These are phyloP conservation scores for Thalassiosira mediterranea DNA, from an alignment of 352 stramenopile species.

Conservation along the genomic window DNA sequence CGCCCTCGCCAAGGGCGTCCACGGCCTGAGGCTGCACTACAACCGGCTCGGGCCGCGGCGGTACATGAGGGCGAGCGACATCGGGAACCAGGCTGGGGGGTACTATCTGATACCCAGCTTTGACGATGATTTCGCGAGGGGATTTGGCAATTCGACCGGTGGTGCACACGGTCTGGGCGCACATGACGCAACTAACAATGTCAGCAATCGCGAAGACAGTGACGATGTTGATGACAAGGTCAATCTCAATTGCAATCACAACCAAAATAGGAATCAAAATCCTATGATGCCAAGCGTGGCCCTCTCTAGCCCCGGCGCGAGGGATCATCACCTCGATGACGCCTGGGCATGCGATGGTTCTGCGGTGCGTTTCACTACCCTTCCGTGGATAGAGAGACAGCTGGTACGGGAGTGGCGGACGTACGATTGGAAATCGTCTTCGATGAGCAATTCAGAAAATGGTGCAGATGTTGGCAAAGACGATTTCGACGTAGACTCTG, in stretches of 20 bases:
- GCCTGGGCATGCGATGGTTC: slow-evolving; percentile 40
- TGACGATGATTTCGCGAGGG: not conserved
- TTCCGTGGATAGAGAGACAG: slow-evolving; percentile 79
- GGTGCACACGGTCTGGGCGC: too few relatives aligned
- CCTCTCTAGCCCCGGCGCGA: too few relatives aligned
- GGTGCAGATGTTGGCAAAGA: not conserved
- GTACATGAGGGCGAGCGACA: slow-evolving; percentile 31
- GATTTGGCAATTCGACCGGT: not conserved
- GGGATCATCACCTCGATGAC: slow-evolving; percentile 38
- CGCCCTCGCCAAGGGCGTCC: slow-evolving; percentile 22
- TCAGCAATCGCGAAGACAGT: slow-evolving; percentile 4
- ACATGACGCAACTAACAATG: too few relatives aligned
- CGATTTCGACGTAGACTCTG: not conserved
- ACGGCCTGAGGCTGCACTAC: slow-evolving; percentile 35
- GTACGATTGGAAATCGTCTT: slow-evolving; percentile 32
- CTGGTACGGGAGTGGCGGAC: slow-evolving; percentile 81
- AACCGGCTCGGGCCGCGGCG: slow-evolving; percentile 12
- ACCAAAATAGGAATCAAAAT: too few relatives aligned
- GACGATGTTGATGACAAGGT: slow-evolving; percentile 13
- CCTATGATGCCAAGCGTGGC: too few relatives aligned
- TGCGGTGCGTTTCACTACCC: slow-evolving; percentile 63
- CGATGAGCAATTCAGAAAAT: not conserved
- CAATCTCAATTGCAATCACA: not conserved
- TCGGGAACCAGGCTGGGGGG: slow-evolving; percentile 21
- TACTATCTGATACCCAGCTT: slow-evolving; percentile 25